Percentiles rank a stretch among this genome's conserved stretches.
These are phyloP conservation scores for Esteya vermicola DNA, from an alignment of 2,329 filamentous ascomycete genomes.

Conservation along the genomic window DNA sequence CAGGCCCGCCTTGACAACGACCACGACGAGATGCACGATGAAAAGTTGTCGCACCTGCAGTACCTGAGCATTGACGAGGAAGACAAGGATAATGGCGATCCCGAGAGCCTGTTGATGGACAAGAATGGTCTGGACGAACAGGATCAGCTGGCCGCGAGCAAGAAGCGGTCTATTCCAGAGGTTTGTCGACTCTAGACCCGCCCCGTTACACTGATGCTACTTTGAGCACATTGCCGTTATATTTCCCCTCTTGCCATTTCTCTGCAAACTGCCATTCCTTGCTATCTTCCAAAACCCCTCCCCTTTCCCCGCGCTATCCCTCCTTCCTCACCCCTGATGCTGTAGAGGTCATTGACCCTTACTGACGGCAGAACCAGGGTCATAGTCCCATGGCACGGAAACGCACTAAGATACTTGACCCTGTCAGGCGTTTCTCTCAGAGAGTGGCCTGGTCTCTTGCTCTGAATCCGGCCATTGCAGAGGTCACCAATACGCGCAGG, in stretches of 20 bases:
- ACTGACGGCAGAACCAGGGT: neutral
- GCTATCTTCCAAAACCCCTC: too few species aligned
- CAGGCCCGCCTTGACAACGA: neutral
- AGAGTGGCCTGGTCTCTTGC: slow-evolving; percentile 7
- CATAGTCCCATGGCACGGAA: slow-evolving; percentile 3
- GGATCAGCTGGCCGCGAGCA: neutral
- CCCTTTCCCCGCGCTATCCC: too few species aligned
- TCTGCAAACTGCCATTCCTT: too few species aligned
- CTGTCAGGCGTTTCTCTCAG: slow-evolving; percentile 10
- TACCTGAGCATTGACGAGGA: neutral
- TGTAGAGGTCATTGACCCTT: neutral
- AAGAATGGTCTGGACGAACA: neutral
- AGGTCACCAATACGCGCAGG: neutral
- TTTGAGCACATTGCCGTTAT: too few species aligned
- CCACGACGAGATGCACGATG: too few species aligned
- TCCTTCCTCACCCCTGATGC: neutral
- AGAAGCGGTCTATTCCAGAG: too few species aligned
- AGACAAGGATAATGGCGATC: slow-evolving; percentile 1
- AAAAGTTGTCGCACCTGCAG: too few species aligned
- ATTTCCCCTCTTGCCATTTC: too few species aligned
- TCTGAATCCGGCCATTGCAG: neutral
- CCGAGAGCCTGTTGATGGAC: neutral
- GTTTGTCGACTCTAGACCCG: neutral
- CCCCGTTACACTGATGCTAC: too few species aligned
- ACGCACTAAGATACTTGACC: slow-evolving; percentile 7